Evolutionary conservation across 1,284 basidiomycete genomes (phyloP).

Genomic region (Lignosus rhinocerotis): DNA sequence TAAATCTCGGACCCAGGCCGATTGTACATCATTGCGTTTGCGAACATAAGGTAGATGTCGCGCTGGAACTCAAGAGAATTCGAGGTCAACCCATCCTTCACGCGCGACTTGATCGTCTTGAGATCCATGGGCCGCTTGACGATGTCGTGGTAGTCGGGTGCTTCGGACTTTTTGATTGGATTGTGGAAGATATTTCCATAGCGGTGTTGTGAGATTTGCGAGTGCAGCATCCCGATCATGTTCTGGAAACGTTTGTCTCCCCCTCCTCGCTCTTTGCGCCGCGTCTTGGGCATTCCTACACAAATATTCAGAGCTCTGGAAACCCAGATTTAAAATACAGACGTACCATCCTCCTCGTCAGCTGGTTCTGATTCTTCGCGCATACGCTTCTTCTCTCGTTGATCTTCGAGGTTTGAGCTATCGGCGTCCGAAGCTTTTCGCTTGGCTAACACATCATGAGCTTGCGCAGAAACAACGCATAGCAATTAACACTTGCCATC

Average conservation of each 20-base stretch:
- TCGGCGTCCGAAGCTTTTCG: slow-evolving; percentile 64
- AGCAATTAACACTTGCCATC: slow-evolving; percentile 9
- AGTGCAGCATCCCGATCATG: slow-evolving; percentile 78
- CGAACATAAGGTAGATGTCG: slow-evolving; percentile 91
- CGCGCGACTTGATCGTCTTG: slow-evolving; percentile 81
- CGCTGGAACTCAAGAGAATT: slow-evolving; percentile 86
- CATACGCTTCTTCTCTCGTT: slow-evolving; percentile 60
- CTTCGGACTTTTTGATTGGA: slow-evolving; percentile 85
- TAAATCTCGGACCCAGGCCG: slow-evolving; percentile 80
- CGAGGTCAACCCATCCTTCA: slow-evolving; percentile 80
- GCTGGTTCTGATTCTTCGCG: slow-evolving; percentile 69
- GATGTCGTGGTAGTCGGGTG: slow-evolving; percentile 88
- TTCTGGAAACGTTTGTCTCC: slow-evolving; percentile 74
- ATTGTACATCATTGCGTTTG: slow-evolving; percentile 97
- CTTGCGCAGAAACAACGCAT: background rate
- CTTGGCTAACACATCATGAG: slow-evolving; percentile 41
- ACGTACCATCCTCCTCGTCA: slow-evolving; percentile 64
- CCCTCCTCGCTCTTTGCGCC: slow-evolving; percentile 24
- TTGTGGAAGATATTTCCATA: slow-evolving; percentile 90
- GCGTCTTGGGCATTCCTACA: slow-evolving; percentile 17
- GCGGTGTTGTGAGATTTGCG: slow-evolving; percentile 80
- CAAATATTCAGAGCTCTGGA: too few species aligned
- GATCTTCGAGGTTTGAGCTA: slow-evolving; percentile 43
- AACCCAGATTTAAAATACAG: background rate
- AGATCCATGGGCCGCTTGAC: slow-evolving; percentile 92